Percentiles rank a stretch among this genome's conserved stretches.
These are phyloP conservation scores for Fusarium oligoseptatum DNA, from an alignment of 2,329 filamentous ascomycete species.

Conservation along the genomic window DNA sequence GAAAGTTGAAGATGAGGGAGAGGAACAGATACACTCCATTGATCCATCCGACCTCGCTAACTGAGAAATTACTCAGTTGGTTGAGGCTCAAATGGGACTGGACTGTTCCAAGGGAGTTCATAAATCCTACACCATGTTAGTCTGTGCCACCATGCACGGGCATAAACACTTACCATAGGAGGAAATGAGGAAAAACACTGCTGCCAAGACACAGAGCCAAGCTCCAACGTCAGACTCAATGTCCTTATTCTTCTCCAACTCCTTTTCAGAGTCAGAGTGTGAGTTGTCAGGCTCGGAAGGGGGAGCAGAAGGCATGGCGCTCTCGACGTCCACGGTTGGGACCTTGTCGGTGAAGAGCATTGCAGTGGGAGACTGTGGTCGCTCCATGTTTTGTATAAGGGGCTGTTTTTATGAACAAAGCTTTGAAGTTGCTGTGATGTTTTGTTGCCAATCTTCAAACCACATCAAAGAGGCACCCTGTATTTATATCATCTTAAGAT, in stretches of 20 bases:
- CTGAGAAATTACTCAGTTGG: conserved; percentile 56
- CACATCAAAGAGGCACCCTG: not conserved
- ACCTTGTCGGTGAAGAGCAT: not conserved
- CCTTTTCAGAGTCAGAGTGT: conserved; percentile 10
- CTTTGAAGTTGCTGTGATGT: not conserved
- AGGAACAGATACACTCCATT: conserved; percentile 60
- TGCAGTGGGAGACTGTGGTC: not conserved
- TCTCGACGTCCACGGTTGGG: conserved; percentile 8
- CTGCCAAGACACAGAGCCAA: conserved; percentile 35
- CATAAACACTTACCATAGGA: conserved; percentile 22
- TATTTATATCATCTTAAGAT: conserved; percentile 7
- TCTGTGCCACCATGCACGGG: not conserved
- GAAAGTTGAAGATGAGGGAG: conserved; percentile 58
- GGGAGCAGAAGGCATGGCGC: not conserved
- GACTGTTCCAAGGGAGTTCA: conserved; percentile 60
- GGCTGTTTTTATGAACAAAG: not conserved
- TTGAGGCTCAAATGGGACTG: conserved; percentile 59
- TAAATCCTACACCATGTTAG: conserved; percentile 53
- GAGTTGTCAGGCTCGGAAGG: conserved; percentile 5
- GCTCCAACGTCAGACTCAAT: conserved; percentile 23
- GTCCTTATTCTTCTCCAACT: not conserved
- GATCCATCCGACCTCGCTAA: conserved; percentile 62
- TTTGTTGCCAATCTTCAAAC: not conserved
- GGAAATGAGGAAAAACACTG: conserved; percentile 35
- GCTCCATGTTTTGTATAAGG: not conserved